Evolutionary conservation across 1,284 basidiomycete genomes (phyloP), one percentile per base, ranked within the genome.

Genomic region (Cronartium quercuum): DNA sequence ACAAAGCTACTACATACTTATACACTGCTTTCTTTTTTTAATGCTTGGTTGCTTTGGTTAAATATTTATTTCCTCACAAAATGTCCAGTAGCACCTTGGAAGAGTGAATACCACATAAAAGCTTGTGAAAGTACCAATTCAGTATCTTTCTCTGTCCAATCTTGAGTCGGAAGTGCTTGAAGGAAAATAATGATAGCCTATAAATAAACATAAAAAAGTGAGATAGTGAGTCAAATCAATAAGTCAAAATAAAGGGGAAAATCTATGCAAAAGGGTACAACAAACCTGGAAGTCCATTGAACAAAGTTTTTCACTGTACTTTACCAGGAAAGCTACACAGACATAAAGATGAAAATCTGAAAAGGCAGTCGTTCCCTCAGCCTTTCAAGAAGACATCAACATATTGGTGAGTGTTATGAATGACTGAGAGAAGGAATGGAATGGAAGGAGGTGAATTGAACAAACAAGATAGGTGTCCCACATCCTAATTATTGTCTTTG

Each of bases 131-230:
- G 87, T 18, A 98, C 87, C 83, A 98, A 87, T 81, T 97, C 94
- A 61, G 97, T 90, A 81, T 98, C 94, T 80, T 94, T 90, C 82
- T 98, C 95, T 5, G 88, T 88, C 95, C 96, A 98, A 67, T 87
- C 87, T 80, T 95, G 91, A 1, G 95, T 98, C 9, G 96, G 95
- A 4, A 97, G 86, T 3, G 91, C 92, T 83, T 98, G 95, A 2
- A 98, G 85, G 84, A 97, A 98, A 90, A 98, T 98, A 82, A 98
- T 98, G 82, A 98, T 96, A 66, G 92, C 93, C 92, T 95, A 78
- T 15, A 42, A 37, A 3, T 24, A 57, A 55, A 9, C 34, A 10
- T 35, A 63, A 35, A 24, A 24, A 47, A 63, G 55, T 44, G 7
- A 81, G 80, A 68, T 81, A n/a, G n/a, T n/a, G n/a, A n/a, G n/a